Conservation (phyloP, 768 basidiomycete species). For the Pisolithus microcarpus region DNA sequence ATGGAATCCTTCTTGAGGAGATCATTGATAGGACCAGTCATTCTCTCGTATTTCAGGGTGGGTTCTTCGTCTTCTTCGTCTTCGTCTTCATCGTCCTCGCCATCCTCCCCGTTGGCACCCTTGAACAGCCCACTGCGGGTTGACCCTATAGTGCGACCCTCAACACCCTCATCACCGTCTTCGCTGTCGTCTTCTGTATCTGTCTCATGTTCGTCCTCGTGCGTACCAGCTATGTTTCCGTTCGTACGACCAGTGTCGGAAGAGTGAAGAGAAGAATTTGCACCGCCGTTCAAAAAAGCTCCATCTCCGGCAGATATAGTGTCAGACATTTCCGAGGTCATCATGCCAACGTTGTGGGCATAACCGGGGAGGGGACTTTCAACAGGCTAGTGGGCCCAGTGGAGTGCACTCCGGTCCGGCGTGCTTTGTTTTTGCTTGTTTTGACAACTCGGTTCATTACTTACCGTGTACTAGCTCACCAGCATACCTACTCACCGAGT, state of each 20-base stretch:
- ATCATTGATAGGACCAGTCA: constrained; percentile 65
- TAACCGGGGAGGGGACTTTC: background rate
- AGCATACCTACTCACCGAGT: too few relatives aligned
- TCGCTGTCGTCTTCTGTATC: constrained; percentile 6
- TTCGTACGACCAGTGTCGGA: constrained; percentile 8
- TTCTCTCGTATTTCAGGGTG: constrained; percentile 82
- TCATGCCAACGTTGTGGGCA: background rate
- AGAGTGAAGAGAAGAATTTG: background rate
- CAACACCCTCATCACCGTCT: constrained; percentile 3
- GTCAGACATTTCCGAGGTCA: background rate
- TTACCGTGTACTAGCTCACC: too few relatives aligned
- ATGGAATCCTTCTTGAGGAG: constrained; percentile 85
- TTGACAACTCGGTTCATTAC: too few relatives aligned
- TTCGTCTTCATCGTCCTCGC: constrained; percentile 43
- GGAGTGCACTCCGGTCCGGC: too few relatives aligned
- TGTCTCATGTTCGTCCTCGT: too few relatives aligned
- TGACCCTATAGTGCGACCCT: constrained; percentile 1
- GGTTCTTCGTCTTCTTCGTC: constrained; percentile 88
- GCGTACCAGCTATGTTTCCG: constrained; percentile 13
- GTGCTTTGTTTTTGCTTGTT: too few relatives aligned
- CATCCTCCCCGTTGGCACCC: constrained; percentile 11
- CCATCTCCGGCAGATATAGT: background rate
- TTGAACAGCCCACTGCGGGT: background rate
- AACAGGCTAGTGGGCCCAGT: too few relatives aligned
- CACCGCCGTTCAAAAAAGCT: background rate